Percentiles rank a stretch among this genome's conserved stretches.
These are phyloP conservation scores for Orychophragmus violaceus DNA, from an alignment of 345 rosid genomes.

Conservation along the genomic window DNA sequence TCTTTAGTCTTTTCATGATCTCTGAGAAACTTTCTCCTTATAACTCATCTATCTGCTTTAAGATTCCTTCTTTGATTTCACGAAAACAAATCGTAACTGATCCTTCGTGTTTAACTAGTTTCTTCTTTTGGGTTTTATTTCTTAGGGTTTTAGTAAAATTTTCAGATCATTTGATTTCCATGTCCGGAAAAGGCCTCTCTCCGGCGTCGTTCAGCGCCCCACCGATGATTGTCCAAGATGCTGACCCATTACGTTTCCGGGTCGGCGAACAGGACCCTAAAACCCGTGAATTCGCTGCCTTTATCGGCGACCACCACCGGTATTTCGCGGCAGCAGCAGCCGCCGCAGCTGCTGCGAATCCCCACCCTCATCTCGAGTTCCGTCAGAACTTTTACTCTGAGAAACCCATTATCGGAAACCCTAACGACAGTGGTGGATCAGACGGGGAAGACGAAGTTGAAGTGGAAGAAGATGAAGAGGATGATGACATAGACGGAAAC, in stretches of 20 bases:
- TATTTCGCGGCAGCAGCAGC: constrained; percentile 32
- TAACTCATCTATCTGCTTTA: not conserved
- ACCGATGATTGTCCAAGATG: constrained; percentile 31
- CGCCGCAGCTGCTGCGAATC: constrained; percentile 30
- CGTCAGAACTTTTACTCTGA: constrained; percentile 27
- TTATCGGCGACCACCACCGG: constrained; percentile 31
- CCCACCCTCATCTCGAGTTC: constrained; percentile 25
- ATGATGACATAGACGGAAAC: constrained; percentile 26
- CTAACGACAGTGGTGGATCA: constrained; percentile 31
- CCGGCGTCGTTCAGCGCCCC: constrained; percentile 13
- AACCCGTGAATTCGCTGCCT: constrained; percentile 32
- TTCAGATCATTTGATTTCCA: constrained; percentile 1
- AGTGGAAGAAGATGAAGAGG: constrained; percentile 28
- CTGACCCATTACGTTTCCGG: constrained; percentile 35
- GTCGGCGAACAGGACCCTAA: constrained; percentile 30
- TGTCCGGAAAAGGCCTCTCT: constrained; percentile 28
- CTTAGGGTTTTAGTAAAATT: not conserved
- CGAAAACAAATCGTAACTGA: not conserved
- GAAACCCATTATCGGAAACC: constrained; percentile 20
- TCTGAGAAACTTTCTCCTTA: not conserved
- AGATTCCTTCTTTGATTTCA: not conserved
- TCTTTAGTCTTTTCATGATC: constrained; percentile 13
- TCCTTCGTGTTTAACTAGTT: not conserved
- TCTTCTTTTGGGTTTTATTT: not conserved
- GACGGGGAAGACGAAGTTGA: constrained; percentile 29